Evolutionary conservation across 2,329 filamentous ascomycete genomes (phyloP), one percentile per base, ranked within the genome.

Genomic region (Mycosphaerelloides madeirae): DNA sequence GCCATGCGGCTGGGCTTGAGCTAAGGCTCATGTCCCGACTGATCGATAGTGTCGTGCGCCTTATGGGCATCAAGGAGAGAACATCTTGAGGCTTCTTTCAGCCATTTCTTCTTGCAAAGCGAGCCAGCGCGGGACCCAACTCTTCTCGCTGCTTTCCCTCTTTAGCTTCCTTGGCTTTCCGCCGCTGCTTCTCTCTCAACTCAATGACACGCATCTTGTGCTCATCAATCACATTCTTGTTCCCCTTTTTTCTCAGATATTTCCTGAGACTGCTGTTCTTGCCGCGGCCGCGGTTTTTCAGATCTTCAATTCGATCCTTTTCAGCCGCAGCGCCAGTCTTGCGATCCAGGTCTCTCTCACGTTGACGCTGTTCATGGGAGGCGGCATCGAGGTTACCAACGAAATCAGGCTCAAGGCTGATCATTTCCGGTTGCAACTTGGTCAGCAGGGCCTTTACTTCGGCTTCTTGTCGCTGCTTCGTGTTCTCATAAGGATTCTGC

Each of bases 401-500:
- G 63, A 89, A 94, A 67, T 93, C 85, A 56, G 93, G 91, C 63
- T 98, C 84, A 16, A 98, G 74, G 1, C 88, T 87, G 52, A 98
- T 98, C 88, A 97, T 98, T 63, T 95, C 91, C 3, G 93, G 91
- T 60, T 90, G 82, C 37, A 98, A 76, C 73, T 98, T 98, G 75
- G 94, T 95, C 58, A 98, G 80, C 53, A 98, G 76, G 11, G 79
- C 76, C 72, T 86, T 88, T 65, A 98, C 89, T 68, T 98, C 93
- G 39, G 79, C 78, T 68, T 98, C 93, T 67, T 94, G 90, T 59
- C 93, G 81, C 71, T 97, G 90, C 70, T 93, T 94, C 60, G 75
- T 78, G 41, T 85, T 95, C 71, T 97, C 93, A 77, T 91, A 97
- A 28, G 93, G 93, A 73, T 98, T 98, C 57, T 83, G 76, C 68